Conservation (phyloP, 176 grass and related monocot genomes). For the Paspalum notatum region DNA sequence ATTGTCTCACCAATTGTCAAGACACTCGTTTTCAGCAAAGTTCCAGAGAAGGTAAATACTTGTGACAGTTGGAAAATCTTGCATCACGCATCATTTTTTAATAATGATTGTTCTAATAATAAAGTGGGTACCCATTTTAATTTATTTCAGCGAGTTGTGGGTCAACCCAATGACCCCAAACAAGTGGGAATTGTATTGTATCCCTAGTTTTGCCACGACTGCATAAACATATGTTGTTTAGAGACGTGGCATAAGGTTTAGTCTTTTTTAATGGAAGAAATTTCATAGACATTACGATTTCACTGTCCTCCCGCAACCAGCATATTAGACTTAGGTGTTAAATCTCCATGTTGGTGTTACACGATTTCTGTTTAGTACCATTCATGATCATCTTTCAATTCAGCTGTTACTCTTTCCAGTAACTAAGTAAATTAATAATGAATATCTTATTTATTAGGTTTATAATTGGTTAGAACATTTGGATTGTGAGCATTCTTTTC, state of each 20-base stretch:
- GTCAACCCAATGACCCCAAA: too few species aligned
- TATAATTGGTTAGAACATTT: neutral
- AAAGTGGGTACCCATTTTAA: too few species aligned
- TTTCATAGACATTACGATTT: neutral
- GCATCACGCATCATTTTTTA: neutral
- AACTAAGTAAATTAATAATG: neutral
- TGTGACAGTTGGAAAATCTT: neutral
- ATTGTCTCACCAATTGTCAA: slow-evolving; percentile 98
- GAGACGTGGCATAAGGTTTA: neutral
- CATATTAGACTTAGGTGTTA: neutral
- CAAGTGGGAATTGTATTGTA: too few species aligned
- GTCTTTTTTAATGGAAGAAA: neutral
- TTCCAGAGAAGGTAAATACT: slow-evolving; percentile 82
- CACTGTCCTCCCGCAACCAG: neutral
- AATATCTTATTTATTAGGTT: neutral
- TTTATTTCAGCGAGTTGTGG: too few species aligned
- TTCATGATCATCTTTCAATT: slow-evolving; percentile 7
- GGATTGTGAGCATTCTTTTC: neutral
- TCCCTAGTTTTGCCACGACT: neutral
- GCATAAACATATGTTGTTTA: neutral
- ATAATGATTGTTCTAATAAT: too few species aligned
- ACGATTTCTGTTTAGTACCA: neutral
- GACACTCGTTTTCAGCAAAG: slow-evolving; percentile 95
- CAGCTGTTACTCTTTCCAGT: neutral
- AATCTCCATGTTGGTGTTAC: neutral